Percentiles rank a stretch among this genome's conserved stretches.
Conservation (phyloP, 768 basidiomycete species). For the Punctularia strigosozonata region DNA sequence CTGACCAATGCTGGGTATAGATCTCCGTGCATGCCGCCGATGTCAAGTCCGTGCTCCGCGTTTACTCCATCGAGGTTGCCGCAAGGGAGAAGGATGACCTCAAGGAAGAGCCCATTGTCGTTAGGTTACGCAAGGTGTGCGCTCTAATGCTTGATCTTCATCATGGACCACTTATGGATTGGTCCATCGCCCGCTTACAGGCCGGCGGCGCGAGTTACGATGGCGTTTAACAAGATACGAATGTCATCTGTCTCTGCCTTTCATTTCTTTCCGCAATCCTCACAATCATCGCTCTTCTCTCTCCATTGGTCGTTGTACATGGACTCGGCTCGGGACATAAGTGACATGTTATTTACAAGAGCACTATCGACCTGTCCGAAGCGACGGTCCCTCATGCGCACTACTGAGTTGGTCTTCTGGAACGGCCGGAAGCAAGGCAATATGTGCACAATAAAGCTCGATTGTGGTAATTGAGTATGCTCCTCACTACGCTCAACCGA, state of each 20-base stretch:
- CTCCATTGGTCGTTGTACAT: not conserved
- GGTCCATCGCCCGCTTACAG: slow-evolving; percentile 25
- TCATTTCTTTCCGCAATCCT: not conserved
- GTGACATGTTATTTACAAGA: too few species aligned
- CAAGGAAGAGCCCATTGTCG: slow-evolving; percentile 77
- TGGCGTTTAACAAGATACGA: slow-evolving; percentile 41
- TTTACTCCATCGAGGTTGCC: slow-evolving; percentile 80
- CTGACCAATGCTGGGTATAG: slow-evolving; percentile 27
- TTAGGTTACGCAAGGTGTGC: slow-evolving; percentile 69
- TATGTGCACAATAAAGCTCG: too few species aligned
- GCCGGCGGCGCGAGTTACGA: slow-evolving; percentile 87
- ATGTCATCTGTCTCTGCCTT: not conserved
- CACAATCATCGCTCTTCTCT: not conserved
- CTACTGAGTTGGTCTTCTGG: too few species aligned
- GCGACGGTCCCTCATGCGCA: too few species aligned
- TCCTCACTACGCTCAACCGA: too few species aligned
- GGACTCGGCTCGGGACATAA: too few species aligned
- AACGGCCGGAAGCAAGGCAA: too few species aligned
- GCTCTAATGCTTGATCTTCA: slow-evolving; percentile 6
- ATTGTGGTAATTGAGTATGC: too few species aligned
- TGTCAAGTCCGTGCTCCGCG: slow-evolving; percentile 71
- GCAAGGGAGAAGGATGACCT: slow-evolving; percentile 78
- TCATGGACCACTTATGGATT: slow-evolving; percentile 7
- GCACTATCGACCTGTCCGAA: too few species aligned
- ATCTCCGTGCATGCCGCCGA: slow-evolving; percentile 87